These are phyloP conservation scores for Globisporangium yorkense DNA, from an alignment of 352 stramenopile genomes.

Conservation along the genomic window DNA sequence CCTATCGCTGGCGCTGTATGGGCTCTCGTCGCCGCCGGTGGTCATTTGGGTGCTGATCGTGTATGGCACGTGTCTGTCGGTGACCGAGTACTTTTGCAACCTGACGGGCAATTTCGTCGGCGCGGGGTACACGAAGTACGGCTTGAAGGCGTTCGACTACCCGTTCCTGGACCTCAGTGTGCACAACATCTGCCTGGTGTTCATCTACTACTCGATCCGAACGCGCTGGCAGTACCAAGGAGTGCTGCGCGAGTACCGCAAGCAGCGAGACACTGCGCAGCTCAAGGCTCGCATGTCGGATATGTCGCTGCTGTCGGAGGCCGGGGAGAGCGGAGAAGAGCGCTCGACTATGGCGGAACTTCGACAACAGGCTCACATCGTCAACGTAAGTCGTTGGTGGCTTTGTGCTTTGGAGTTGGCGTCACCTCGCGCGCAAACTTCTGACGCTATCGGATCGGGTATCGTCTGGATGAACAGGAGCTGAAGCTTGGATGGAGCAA, in stretches of 20 bases:
- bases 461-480: slow-evolving; percentile 22
- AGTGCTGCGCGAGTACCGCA: slow-evolving; percentile 30
- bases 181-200: slow-evolving; percentile 68
- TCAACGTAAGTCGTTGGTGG: slow-evolving; percentile 23
- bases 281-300: slow-evolving; percentile 8
- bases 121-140: slow-evolving; percentile 47
- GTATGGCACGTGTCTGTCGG: slow-evolving; percentile 47
- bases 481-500: slow-evolving; percentile 46
- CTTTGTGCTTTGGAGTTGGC: background rate
- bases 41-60: slow-evolving; percentile 62
- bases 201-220: slow-evolving; percentile 78
- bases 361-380: slow-evolving; percentile 36
- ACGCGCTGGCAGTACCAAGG: slow-evolving; percentile 72
- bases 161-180: slow-evolving; percentile 67
- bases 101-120: slow-evolving; percentile 48
- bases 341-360: slow-evolving; percentile 32
- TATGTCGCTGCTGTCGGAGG: background rate
- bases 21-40: slow-evolving; percentile 34
- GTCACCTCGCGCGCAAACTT: slow-evolving; percentile 4
- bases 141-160: slow-evolving; percentile 64
- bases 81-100: slow-evolving; percentile 65
- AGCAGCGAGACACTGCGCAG: slow-evolving; percentile 15
- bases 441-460: background rate
- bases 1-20: slow-evolving; percentile 63
- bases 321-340: slow-evolving; percentile 8